Evolutionary conservation across 345 rosid genomes (phyloP), one percentile per base, ranked within the genome.

Genomic region (Boechera stricta): DNA sequence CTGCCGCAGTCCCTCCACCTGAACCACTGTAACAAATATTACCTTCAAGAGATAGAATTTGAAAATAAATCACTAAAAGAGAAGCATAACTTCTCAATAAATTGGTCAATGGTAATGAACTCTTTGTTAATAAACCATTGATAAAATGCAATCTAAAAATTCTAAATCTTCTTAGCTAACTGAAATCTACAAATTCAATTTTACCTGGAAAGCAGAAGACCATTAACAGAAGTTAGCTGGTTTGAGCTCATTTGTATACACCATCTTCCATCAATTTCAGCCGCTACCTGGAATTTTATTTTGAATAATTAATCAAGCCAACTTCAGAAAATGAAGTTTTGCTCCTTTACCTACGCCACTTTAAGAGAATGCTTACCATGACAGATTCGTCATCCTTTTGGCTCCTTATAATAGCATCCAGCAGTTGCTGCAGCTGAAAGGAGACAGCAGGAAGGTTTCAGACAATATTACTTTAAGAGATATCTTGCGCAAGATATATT

Each of bases 171-270:
- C 47, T 58, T 16, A 7, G 35, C 31, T 45, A 71, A 68, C 60
- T 58, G 39, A n/a, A 44, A 78, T 7, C 28, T 59, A 54, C 1
- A 66, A 59, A 35, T 12, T 61, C 55, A 61, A 32, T 33, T 45
- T 73, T 68, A 92, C 95, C 97, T 92, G 76, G 95, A 85, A 79
- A 94, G 62, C 73, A 92, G 75, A 71, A 94, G 92, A 77, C 98
- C 94, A 47, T 86, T 78, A 49, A 88, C 76, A 76, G 74, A 84
- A 42, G 74, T 82, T 71, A 59, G 82, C 67, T 84, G 86, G 74
- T 84, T 85, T 36, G 76, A 79, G 77, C 89, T 87, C 33, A 86
- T 87, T 79, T 76, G 87, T 79, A 92, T 79, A 74, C 95, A 94
- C 98, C 95, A 92, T 85, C 98, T 88, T 64, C 98, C 98, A 28